Evolutionary conservation across 2,329 filamentous ascomycete genomes (phyloP), one percentile per base, ranked within the genome.

Genomic region (Hyphodiscus sp.): DNA sequence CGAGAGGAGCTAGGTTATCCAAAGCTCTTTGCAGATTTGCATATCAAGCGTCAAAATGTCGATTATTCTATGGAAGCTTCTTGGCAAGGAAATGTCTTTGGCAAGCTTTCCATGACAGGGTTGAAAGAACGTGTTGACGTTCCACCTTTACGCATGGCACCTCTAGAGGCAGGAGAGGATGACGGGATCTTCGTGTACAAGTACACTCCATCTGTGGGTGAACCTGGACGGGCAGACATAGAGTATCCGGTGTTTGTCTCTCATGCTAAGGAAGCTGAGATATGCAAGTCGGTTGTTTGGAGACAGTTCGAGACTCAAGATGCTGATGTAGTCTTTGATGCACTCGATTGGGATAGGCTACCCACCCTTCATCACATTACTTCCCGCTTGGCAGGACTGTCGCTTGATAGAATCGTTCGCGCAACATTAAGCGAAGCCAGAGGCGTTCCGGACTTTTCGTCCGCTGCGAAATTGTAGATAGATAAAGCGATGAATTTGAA

Each of bases 311-410:
- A 68, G 48, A 68, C 76, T 0, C 65, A 62, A 1, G 71, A 71
- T 13, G 75, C 76, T 0, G 70, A 61, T 2, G 65, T 85, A 49
- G 66, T 69, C 49, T 74, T 83, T 51, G 71, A 79, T 41, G 69
- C 68, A 0, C 59, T 76, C 16, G 74, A 80, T 59, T 80, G 75
- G 80, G 69, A 79, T 46, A 69, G 67, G 4, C 63, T 85, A 54
- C 83, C 82, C 0, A 86, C 81, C 2, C 67, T 85, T 50, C 80
- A 85, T 61, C 78, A 85, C 62, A 68, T n/a, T n/a, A n/a, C n/a
- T n/a, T n/a, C n/a, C n/a, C n/a, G n/a, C n/a, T n/a, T n/a, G n/a
- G n/a, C n/a, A n/a, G n/a, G n/a, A n/a, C n/a, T n/a, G n/a, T n/a
- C n/a, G n/a, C n/a, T n/a, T n/a, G n/a, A n/a, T n/a, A n/a, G n/a